Conservation (phyloP, 2,329 filamentous ascomycete genomes). For the Xylariales sp. region DNA sequence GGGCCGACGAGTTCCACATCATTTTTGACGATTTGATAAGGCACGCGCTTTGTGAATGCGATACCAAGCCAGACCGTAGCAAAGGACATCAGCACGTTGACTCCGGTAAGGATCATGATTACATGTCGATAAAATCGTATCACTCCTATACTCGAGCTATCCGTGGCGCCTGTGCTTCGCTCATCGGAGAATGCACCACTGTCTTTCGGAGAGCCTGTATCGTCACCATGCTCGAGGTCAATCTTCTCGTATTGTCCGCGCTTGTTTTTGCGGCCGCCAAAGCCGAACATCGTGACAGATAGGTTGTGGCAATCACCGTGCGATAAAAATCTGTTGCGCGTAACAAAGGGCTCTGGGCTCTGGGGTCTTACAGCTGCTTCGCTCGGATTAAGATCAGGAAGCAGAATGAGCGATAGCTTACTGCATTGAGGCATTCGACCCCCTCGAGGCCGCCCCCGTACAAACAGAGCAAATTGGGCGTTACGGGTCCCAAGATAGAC, state of each 20-base stretch:
- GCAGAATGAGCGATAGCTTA: not conserved
- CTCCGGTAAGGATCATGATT: constrained; percentile 7
- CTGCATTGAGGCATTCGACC: not conserved
- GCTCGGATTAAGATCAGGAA: not conserved
- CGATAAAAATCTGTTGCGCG: not conserved
- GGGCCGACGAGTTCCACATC: constrained; percentile 3
- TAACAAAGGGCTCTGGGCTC: not conserved
- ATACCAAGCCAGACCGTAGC: constrained; percentile 7
- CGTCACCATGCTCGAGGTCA: not conserved
- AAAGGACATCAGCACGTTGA: constrained; percentile 5
- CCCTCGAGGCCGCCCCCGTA: not conserved
- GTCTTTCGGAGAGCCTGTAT: not conserved
- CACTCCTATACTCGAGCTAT: not conserved
- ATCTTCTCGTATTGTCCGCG: constrained; percentile 5
- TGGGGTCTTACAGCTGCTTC: not conserved
- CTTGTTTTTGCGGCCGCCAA: not conserved
- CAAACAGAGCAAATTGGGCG: not conserved
- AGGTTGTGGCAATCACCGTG: not conserved
- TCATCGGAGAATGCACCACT: not conserved
- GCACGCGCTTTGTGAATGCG: constrained; percentile 1
- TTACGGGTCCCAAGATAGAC: not conserved
- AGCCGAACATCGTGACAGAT: not conserved
- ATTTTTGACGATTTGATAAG: not conserved
- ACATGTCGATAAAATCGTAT: not conserved
- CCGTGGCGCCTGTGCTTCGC: not conserved